These are phyloP conservation scores for Lactifluus echinatus DNA, from an alignment of 768 basidiomycete genomes.

Conservation along the genomic window DNA sequence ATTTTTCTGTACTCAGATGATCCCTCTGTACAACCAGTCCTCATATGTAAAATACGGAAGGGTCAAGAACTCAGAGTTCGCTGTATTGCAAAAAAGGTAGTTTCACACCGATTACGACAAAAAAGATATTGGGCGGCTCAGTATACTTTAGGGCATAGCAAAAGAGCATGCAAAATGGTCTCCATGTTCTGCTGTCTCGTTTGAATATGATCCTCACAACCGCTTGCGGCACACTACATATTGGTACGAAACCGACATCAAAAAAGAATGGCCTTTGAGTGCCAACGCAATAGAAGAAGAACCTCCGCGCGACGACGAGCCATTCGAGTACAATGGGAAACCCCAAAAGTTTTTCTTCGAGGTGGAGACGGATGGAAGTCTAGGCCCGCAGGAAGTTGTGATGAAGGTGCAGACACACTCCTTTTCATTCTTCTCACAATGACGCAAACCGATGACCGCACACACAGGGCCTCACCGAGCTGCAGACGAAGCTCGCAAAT, in stretches of 20 bases:
- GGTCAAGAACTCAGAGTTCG: slow-evolving; percentile 82
- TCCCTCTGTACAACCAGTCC: slow-evolving; percentile 52
- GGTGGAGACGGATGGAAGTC: slow-evolving; percentile 88
- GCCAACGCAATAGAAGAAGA: slow-evolving; percentile 83
- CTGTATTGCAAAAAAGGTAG: slow-evolving; percentile 92
- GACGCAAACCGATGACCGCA: background rate
- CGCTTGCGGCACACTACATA: slow-evolving; percentile 91
- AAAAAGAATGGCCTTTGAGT: slow-evolving; percentile 86
- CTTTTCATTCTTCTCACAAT: background rate
- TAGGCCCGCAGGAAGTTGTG: slow-evolving; percentile 82
- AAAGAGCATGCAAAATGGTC: slow-evolving; percentile 99
- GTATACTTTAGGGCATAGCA: slow-evolving; percentile 69
- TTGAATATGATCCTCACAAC: slow-evolving; percentile 98
- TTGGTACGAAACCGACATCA: slow-evolving; percentile 82
- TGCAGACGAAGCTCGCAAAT: slow-evolving; percentile 74
- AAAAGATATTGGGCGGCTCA: background rate
- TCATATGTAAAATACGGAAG: slow-evolving; percentile 88
- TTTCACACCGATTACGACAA: slow-evolving; percentile 10
- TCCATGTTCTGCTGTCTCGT: slow-evolving; percentile 87
- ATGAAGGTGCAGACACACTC: slow-evolving; percentile 49
- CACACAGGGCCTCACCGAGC: slow-evolving; percentile 62
- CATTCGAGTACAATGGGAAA: slow-evolving; percentile 82
- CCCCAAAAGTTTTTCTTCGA: slow-evolving; percentile 90
- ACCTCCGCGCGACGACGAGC: slow-evolving; percentile 65
- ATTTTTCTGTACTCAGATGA: slow-evolving; percentile 40